Evolutionary conservation across 2,329 filamentous ascomycete genomes (phyloP).

Genomic region (Colletotrichum melonis): DNA sequence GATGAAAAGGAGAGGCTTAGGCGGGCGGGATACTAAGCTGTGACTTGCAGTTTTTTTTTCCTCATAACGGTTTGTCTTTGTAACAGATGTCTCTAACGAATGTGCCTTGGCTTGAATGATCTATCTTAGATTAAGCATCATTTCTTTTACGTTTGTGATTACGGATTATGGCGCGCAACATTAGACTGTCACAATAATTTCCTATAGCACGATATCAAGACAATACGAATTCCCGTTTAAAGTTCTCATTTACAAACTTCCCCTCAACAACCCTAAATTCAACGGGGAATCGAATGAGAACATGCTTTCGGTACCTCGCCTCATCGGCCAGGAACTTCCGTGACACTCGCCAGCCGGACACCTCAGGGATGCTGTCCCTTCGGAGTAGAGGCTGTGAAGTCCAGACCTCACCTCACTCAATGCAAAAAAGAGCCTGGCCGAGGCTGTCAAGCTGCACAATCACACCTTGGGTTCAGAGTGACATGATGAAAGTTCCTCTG

Average conservation of each 20-base stretch:
- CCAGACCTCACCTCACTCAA: background rate
- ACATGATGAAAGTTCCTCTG: background rate
- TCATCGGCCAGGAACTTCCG: background rate
- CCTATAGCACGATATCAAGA: background rate
- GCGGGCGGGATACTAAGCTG: background rate
- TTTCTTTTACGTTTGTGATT: background rate
- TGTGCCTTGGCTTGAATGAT: no score
- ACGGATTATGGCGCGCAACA: background rate
- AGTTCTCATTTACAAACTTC: background rate
- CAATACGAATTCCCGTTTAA: background rate
- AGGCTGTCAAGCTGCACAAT: background rate
- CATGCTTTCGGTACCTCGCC: background rate
- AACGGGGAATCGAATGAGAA: background rate
- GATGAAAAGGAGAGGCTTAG: slow-evolving; percentile 30
- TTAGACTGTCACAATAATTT: background rate
- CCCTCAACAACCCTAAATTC: background rate
- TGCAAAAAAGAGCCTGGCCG: background rate
- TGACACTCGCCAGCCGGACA: background rate
- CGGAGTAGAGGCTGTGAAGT: background rate
- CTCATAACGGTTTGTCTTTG: background rate
- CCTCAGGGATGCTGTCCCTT: background rate
- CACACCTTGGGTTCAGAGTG: background rate
- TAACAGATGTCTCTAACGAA: background rate
- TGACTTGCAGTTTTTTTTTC: fast-evolving
- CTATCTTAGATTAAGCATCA: background rate